Evolutionary conservation across 2,329 filamentous ascomycete genomes (phyloP), one percentile per base, ranked within the genome.

Genomic region (Didymella keratinophila): DNA sequence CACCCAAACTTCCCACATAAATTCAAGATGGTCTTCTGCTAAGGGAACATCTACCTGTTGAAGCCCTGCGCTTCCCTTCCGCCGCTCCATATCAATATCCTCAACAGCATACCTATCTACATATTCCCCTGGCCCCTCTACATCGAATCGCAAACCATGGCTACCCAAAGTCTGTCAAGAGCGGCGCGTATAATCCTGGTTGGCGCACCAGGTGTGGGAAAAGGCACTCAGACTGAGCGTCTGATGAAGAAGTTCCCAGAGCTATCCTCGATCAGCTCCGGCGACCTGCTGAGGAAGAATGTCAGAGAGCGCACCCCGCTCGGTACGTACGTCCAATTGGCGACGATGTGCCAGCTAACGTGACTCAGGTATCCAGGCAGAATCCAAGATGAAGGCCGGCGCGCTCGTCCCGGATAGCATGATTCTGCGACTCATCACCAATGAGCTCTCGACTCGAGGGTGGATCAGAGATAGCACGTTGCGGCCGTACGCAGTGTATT

Each of bases 121-220:
- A 32, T 16, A 14, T 18, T 14, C 21, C 25, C 32, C n/a, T 23
- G 30, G 16, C 10, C n/a, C 5, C 20, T 23, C 3, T 18, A 30
- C 6, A 42, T 30, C 23, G 27, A 43, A 45, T 52, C 51, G 32
- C 45, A 54, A 28, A 54, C 27, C 32, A 77, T 77, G 71, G 55
- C 71, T 34, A 45, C 52, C 32, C 52, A 55, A 34, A 54, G 25
- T 28, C 66, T 78, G 16, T 63, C 72, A 41, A 88, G 85, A 79
- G 94, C 95, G 57, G 95, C 95, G 53, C 90, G 95, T 63, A 89
- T 98, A 64, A 98, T 99, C 74, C 87, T 99, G 67, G 87, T 99
- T 70, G 95, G 95, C 69, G 93, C 94, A 51, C 95, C 95, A n/a
- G 93, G 93, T 58, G 95, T 97, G 56, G 95, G 95, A 63, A 99